A percentile compares a stretch with the other conserved stretches of the same genome.
Evolutionary conservation across 495 filamentous ascomycete genomes (phyloP).

Genomic region (Talaromyces nanjingensis): DNA sequence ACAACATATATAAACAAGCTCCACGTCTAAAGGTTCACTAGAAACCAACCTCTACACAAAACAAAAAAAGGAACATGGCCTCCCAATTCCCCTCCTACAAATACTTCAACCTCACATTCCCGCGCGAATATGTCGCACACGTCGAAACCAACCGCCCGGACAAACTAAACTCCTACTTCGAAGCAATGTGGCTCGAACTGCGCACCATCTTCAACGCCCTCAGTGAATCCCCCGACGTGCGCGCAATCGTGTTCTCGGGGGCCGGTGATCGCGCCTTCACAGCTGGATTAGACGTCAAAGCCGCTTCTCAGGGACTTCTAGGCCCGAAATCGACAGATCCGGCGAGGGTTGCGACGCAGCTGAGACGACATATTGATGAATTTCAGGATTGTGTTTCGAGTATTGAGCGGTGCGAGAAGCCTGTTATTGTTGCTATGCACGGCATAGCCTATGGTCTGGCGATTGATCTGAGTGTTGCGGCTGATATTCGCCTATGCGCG

Average conservation of each 20-base stretch:
- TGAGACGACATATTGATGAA: conserved; percentile 61
- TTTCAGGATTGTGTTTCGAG: conserved; percentile 74
- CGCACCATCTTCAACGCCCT: conserved; percentile 64
- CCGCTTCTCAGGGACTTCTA: conserved; percentile 37
- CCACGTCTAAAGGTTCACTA: background rate
- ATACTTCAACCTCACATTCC: conserved; percentile 73
- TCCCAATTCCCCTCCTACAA: conserved; percentile 33
- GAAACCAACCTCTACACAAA: background rate
- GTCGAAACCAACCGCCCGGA: conserved; percentile 87
- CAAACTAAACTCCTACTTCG: conserved; percentile 87
- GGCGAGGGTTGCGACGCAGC: conserved; percentile 56
- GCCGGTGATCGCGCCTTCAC: conserved; percentile 82
- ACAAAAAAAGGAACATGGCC: background rate
- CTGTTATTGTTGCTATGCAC: conserved; percentile 79
- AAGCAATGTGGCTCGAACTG: conserved; percentile 86
- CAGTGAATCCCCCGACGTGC: conserved; percentile 63
- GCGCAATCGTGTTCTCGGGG: conserved; percentile 74
- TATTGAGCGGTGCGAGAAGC: conserved; percentile 86
- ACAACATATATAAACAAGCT: background rate
- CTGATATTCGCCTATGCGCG: conserved; percentile 73
- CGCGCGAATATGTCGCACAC: conserved; percentile 69
- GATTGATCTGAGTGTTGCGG: conserved; percentile 71
- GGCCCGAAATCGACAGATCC: conserved; percentile 35
- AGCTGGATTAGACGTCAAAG: conserved; percentile 70
- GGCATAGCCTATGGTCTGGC: conserved; percentile 75